A percentile compares a stretch with the other conserved stretches of the same genome.
Conservation (phyloP, 495 filamentous ascomycete genomes). For the Aspergillus diversus region DNA sequence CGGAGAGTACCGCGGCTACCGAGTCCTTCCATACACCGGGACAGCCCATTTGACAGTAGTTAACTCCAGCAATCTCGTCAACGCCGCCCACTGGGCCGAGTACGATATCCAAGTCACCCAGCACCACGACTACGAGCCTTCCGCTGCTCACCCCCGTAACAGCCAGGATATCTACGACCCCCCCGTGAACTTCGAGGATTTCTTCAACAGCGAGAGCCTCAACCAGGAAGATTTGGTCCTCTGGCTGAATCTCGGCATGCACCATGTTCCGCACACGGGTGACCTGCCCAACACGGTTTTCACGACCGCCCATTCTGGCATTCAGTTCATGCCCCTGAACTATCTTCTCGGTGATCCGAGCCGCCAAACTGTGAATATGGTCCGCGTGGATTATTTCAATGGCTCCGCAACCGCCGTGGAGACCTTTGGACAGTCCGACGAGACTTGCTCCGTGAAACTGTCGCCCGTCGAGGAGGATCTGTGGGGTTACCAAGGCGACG, state of each 20-base stretch:
- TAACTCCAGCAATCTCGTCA: constrained; percentile 50
- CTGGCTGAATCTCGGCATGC: constrained; percentile 52
- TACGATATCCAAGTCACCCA: constrained; percentile 54
- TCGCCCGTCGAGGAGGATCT: constrained; percentile 29
- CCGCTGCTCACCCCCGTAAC: constrained; percentile 49
- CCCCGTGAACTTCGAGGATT: constrained; percentile 57
- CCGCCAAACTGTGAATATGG: constrained; percentile 39
- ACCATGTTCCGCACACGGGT: constrained; percentile 59
- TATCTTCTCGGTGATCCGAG: constrained; percentile 39
- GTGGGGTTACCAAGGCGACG: constrained; percentile 44
- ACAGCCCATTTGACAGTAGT: constrained; percentile 50
- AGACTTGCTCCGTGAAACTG: constrained; percentile 24
- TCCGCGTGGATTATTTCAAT: constrained; percentile 44
- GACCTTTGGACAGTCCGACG: constrained; percentile 41
- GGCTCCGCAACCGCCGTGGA: constrained; percentile 36
- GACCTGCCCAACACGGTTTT: constrained; percentile 59
- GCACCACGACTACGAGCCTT: constrained; percentile 59
- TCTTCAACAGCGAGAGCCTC: constrained; percentile 57
- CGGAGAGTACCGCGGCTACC: constrained; percentile 60
- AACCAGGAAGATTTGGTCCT: constrained; percentile 54
- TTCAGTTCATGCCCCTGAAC: constrained; percentile 53
- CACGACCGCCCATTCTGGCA: constrained; percentile 48
- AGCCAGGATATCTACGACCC: constrained; percentile 51
- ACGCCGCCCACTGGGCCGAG: constrained; percentile 52
- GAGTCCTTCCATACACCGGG: constrained; percentile 49